phyloP scores from a whole-genome alignment of 2,329 filamentous ascomycete genomes.

The Nothophaeocryptopus gaeumannii region DNA sequence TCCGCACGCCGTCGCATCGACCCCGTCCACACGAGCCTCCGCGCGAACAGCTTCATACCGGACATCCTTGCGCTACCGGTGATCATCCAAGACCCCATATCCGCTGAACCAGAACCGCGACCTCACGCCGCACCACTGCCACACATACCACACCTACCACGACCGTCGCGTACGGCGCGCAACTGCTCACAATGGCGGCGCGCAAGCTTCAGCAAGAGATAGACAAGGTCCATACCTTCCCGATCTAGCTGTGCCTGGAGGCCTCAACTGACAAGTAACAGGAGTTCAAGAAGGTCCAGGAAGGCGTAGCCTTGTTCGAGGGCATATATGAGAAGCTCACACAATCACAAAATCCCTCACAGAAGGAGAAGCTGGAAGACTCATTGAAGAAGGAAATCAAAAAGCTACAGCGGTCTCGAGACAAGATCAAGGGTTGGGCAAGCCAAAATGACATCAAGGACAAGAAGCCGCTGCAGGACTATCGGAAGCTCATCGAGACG shows the following conservation, averaged over 20 bases:
- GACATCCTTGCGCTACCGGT: no score
- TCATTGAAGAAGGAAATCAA: conserved; percentile 99
- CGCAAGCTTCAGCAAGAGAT: conserved; percentile 97
- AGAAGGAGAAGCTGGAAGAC: conserved; percentile 98
- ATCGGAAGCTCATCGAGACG: conserved; percentile 95
- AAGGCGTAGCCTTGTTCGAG: conserved; percentile 90
- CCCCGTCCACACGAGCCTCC: neutral
- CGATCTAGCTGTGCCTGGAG: neutral
- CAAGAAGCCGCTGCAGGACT: conserved; percentile 89
- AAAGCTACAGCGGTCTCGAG: conserved; percentile 93
- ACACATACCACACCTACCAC: neutral
- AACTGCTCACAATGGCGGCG: conserved; percentile 70
- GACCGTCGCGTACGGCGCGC: conserved; percentile 14
- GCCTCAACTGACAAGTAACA: conserved; percentile 23
- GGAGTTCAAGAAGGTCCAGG: conserved; percentile 88
- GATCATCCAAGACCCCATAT: no score
- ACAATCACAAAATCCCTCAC: conserved; percentile 83
- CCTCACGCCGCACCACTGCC: neutral
- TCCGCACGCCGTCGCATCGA: neutral
- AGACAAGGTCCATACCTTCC: conserved; percentile 66
- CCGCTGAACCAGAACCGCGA: no score
- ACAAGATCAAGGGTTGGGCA: conserved; percentile 99
- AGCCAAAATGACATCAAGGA: conserved; percentile 99
- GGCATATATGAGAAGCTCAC: conserved; percentile 97
- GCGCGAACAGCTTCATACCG: no score